phyloP scores from a whole-genome alignment of 2,329 filamentous ascomycete species.

The Talaromyces amestolkiae region DNA sequence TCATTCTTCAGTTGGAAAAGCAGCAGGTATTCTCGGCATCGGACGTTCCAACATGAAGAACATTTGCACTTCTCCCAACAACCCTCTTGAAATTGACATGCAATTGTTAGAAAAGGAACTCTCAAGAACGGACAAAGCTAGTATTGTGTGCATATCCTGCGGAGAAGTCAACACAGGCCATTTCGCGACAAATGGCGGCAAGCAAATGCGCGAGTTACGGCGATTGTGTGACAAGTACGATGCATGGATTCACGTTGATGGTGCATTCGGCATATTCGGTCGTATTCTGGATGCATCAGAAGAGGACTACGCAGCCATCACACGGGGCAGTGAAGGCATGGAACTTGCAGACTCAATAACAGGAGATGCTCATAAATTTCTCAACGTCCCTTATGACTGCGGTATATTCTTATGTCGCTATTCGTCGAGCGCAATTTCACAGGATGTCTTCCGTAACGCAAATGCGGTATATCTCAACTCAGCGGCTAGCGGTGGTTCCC shows the following conservation, averaged over 20 bases:
- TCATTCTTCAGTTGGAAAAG: constrained; percentile 82
- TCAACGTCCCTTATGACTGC: constrained; percentile 93
- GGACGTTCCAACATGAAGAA: constrained; percentile 67
- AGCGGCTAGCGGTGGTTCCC: constrained; percentile 28
- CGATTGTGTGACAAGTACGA: constrained; percentile 67
- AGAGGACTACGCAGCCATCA: constrained; percentile 57
- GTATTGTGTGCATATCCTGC: constrained; percentile 75
- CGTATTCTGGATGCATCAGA: constrained; percentile 57
- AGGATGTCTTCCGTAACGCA: constrained; percentile 72
- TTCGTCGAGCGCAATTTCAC: constrained; percentile 48
- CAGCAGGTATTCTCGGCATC: constrained; percentile 76
- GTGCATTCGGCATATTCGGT: constrained; percentile 82
- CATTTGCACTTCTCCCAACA: constrained; percentile 42
- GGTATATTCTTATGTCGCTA: constrained; percentile 82
- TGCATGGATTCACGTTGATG: constrained; percentile 88
- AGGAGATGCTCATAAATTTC: constrained; percentile 83
- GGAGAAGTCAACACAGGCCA: constrained; percentile 89
- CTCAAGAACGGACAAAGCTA: constrained; percentile 54
- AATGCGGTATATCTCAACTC: constrained; percentile 74
- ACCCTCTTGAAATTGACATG: constrained; percentile 70
- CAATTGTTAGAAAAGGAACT: constrained; percentile 62
- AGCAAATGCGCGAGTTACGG: constrained; percentile 63
- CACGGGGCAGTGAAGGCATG: constrained; percentile 58
- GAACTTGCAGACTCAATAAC: constrained; percentile 85
- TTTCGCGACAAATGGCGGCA: constrained; percentile 62